A percentile compares a stretch with the other conserved stretches of the same genome.
Conservation (phyloP, 2,329 filamentous ascomycete genomes). For the Aspergillus persii region DNA sequence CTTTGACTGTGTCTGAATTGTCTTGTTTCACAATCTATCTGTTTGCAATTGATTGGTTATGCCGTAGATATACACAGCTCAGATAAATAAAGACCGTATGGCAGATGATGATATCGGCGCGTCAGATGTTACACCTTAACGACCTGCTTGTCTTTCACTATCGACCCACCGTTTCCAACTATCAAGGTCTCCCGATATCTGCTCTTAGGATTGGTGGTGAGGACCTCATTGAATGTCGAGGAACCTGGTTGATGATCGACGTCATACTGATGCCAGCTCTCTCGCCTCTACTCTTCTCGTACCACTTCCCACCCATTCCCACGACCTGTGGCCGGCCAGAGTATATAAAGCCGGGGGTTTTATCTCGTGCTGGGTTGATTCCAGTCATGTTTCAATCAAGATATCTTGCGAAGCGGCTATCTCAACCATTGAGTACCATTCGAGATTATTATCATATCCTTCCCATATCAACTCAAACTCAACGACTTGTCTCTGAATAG, state of each 20-base stretch:
- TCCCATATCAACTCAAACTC: background rate
- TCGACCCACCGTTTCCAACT: background rate
- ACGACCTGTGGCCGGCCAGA: background rate
- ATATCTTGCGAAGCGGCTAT: background rate
- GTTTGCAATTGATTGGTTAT: background rate
- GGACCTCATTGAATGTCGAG: background rate
- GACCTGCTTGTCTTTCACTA: background rate
- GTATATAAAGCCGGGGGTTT: background rate
- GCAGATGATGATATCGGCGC: background rate
- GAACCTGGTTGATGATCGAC: background rate
- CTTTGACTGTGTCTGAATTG: background rate
- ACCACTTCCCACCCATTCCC: background rate
- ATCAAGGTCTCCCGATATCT: background rate
- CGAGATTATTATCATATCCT: background rate
- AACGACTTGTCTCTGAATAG: background rate
- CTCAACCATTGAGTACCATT: background rate
- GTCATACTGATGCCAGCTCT: slow-evolving; percentile 13
- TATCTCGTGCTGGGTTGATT: background rate
- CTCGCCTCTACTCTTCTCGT: background rate
- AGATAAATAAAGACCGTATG: background rate
- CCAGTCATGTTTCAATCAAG: background rate
- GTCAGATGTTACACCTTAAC: background rate
- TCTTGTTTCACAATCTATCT: background rate
- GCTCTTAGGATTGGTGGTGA: background rate
- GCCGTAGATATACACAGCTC: too few species aligned